Percentiles rank a stretch among this genome's conserved stretches.
phyloP scores from a whole-genome alignment of 106 monocot species.

The Triglochin maritima region DNA sequence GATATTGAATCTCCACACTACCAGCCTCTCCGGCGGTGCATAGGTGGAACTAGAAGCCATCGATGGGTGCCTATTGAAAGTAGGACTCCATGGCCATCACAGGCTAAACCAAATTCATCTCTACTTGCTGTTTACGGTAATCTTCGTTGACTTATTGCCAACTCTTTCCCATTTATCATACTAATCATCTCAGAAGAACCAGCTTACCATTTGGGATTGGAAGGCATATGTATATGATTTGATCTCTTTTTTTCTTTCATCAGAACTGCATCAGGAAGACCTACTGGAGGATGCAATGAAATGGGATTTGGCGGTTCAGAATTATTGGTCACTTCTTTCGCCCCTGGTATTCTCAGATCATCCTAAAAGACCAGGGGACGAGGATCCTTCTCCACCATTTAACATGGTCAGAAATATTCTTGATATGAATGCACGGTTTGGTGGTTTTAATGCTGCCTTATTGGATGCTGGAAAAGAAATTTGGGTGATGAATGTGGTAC shows the following conservation, averaged over 20 bases:
- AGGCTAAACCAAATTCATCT: slow-evolving; percentile 37
- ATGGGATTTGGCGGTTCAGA: slow-evolving; percentile 42
- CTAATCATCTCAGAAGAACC: not conserved
- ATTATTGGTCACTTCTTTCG: slow-evolving; percentile 94
- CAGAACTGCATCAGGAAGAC: slow-evolving; percentile 57
- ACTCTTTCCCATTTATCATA: not conserved
- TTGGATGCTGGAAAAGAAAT: slow-evolving; percentile 72
- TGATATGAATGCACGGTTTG: slow-evolving; percentile 87
- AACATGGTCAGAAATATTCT: slow-evolving; percentile 93
- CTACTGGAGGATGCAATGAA: slow-evolving; percentile 48
- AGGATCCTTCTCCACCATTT: slow-evolving; percentile 85
- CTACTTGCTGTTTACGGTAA: slow-evolving; percentile 76
- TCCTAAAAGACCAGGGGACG: slow-evolving; percentile 95
- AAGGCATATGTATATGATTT: not conserved
- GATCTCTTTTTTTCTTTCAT: not conserved
- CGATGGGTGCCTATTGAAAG: slow-evolving; percentile 85
- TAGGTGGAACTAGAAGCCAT: slow-evolving; percentile 57
- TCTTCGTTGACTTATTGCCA: not conserved
- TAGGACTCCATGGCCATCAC: slow-evolving; percentile 54
- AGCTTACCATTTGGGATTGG: not conserved
- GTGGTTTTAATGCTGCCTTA: slow-evolving; percentile 85
- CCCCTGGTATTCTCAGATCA: slow-evolving; percentile 95
- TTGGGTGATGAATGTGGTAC: slow-evolving; percentile 99
- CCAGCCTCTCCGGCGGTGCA: slow-evolving; percentile 58
- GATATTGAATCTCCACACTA: slow-evolving; percentile 81